Conservation (phyloP, 768 basidiomycete genomes). For the Amanita rubescens region DNA sequence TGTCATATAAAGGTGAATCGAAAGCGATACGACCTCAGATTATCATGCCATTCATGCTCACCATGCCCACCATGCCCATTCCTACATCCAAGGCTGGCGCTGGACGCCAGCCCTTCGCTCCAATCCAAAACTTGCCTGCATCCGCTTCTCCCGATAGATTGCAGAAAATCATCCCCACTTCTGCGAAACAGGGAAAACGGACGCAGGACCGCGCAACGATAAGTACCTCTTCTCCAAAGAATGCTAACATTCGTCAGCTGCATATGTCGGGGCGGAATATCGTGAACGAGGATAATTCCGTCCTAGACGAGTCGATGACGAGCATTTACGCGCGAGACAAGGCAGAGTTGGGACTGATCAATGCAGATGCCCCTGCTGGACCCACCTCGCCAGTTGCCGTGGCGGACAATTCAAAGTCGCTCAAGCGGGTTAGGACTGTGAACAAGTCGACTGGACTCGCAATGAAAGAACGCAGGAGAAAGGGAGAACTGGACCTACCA, state of each 20-base stretch:
- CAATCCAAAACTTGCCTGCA: neutral
- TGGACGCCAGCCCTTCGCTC: constrained; percentile 3
- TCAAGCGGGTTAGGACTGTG: constrained; percentile 2
- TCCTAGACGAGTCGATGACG: neutral
- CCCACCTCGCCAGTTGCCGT: neutral
- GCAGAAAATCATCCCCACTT: neutral
- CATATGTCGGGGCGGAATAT: neutral
- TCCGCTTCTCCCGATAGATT: neutral
- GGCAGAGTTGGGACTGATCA: neutral
- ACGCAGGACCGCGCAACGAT: neutral
- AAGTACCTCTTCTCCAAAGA: neutral
- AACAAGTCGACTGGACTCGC: neutral
- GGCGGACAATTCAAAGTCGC: neutral
- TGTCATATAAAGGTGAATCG: neutral
- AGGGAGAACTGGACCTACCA: neutral
- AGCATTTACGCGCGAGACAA: neutral
- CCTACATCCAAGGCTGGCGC: neutral
- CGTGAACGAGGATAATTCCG: neutral
- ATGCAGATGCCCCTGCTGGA: neutral
- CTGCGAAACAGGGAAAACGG: neutral
- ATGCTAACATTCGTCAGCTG: neutral
- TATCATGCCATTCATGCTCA: neutral
- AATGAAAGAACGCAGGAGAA: constrained; percentile 2
- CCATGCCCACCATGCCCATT: neutral
- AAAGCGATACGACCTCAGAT: neutral